These are phyloP conservation scores for Halophytophthora polymorphica DNA, from an alignment of 352 stramenopile species.

Conservation along the genomic window DNA sequence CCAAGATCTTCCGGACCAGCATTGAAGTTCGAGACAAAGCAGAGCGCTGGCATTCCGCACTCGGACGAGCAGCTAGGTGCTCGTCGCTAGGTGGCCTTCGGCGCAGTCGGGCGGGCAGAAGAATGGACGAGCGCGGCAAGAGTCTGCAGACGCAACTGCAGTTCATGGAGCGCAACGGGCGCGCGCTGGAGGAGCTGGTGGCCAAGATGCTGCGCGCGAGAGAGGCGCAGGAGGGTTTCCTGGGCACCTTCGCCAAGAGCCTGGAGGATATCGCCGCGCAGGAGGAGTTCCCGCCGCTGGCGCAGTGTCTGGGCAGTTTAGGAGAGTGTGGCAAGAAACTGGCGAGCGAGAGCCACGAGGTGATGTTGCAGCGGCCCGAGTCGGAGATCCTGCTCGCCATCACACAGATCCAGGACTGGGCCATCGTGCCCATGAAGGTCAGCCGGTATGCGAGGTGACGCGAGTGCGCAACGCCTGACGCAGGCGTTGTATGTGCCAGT, in stretches of 20 bases:
- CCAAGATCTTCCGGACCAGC: no score
- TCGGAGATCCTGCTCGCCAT: conserved; percentile 65
- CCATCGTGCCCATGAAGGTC: conserved; percentile 79
- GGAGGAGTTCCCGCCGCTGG: conserved; percentile 42
- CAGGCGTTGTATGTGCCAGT: no score
- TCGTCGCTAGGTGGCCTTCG: background rate
- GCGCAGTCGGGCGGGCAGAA: background rate
- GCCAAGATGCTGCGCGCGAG: conserved; percentile 59
- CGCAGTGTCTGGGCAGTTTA: conserved; percentile 48
- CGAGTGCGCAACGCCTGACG: background rate
- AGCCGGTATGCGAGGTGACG: background rate
- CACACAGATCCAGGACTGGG: conserved; percentile 81
- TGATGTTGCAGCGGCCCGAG: conserved; percentile 72
- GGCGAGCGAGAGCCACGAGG: conserved; percentile 65
- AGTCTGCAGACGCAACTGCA: conserved; percentile 60
- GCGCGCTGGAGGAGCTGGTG: conserved; percentile 71
- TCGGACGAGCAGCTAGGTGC: background rate
- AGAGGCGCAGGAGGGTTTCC: conserved; percentile 68
- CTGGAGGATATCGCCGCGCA: conserved; percentile 65
- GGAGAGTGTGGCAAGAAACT: conserved; percentile 50
- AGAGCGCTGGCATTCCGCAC: background rate
- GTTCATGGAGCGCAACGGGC: conserved; percentile 79
- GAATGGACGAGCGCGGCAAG: conserved; percentile 45
- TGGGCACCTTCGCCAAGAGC: conserved; percentile 43
- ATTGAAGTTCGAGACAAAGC: no score